These are phyloP conservation scores for Phytophthora citricola DNA, from an alignment of 352 stramenopile genomes.

Conservation along the genomic window DNA sequence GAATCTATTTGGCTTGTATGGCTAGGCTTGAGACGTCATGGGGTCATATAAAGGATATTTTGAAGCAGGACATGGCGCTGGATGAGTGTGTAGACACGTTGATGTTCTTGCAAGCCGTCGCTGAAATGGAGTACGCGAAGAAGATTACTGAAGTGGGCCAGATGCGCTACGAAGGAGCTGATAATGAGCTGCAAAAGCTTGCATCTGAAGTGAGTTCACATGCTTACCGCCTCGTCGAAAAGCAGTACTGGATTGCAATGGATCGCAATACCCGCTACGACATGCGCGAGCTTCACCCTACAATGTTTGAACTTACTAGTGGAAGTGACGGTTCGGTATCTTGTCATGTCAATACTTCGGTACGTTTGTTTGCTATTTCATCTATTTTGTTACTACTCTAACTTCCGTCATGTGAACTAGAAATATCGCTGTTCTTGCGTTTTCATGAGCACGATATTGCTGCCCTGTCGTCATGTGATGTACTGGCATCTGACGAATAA, in stretches of 20 bases:
- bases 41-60: constrained; percentile 4
- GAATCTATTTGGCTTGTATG: too few species aligned
- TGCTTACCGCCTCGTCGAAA: constrained; percentile 1
- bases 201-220: constrained; percentile 2
- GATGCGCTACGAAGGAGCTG: constrained; percentile 4
- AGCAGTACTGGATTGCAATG: constrained; percentile 3
- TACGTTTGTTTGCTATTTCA: neutral
- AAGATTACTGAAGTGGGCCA: constrained; percentile 7
- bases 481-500: neutral
- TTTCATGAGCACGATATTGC: constrained; percentile 5
- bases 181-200: constrained; percentile 1
- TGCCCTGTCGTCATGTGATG: constrained; percentile 13
- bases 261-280: constrained; percentile 4
- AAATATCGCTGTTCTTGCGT: constrained; percentile 16
- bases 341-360: constrained; percentile 1
- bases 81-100: constrained; percentile 6
- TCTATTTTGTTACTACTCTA: neutral
- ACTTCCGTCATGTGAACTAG: neutral
- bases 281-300: neutral
- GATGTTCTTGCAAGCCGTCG: neutral
- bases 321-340: neutral
- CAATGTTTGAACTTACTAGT: neutral
- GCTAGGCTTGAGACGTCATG: constrained; percentile 2
- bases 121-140: constrained; percentile 15
- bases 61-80: constrained; percentile 1